Evolutionary conservation across 2,329 filamentous ascomycete species (phyloP).

Genomic region (Phoma sp.): DNA sequence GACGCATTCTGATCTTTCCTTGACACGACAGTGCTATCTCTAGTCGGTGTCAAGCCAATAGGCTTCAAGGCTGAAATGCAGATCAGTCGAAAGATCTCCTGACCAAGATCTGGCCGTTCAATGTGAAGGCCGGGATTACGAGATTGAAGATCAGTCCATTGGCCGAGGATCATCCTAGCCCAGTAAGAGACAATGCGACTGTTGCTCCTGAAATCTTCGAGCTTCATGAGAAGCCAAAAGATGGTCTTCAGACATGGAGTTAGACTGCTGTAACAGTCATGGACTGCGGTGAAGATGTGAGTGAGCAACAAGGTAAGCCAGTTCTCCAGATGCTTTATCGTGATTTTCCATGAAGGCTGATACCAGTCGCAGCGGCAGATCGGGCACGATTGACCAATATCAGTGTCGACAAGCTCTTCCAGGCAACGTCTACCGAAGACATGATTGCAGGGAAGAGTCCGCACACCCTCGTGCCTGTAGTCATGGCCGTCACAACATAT

Average conservation of each 20-base stretch:
- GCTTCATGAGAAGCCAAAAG: neutral
- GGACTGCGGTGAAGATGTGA: too few relatives aligned
- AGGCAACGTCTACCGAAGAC: neutral
- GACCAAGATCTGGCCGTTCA: too few relatives aligned
- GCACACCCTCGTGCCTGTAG: neutral
- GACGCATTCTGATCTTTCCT: too few relatives aligned
- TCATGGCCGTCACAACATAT: neutral
- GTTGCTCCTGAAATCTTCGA: neutral
- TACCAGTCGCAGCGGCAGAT: neutral
- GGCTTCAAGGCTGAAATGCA: too few relatives aligned
- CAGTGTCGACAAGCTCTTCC: neutral
- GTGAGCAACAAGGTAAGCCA: too few relatives aligned
- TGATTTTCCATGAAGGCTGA: neutral
- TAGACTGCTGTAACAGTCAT: too few relatives aligned
- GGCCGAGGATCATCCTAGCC: neutral
- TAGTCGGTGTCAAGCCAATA: too few relatives aligned
- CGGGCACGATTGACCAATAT: neutral
- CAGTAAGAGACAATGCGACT: neutral
- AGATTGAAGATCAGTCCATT: neutral
- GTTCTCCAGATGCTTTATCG: too few relatives aligned
- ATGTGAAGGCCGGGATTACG: neutral
- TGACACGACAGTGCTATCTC: too few relatives aligned
- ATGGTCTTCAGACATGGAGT: neutral
- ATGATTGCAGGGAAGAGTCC: neutral
- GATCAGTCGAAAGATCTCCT: too few relatives aligned